Evolutionary conservation across 129 eudicot species (phyloP), one percentile per base, ranked within the genome.

Genomic region (Solidago caesia): DNA sequence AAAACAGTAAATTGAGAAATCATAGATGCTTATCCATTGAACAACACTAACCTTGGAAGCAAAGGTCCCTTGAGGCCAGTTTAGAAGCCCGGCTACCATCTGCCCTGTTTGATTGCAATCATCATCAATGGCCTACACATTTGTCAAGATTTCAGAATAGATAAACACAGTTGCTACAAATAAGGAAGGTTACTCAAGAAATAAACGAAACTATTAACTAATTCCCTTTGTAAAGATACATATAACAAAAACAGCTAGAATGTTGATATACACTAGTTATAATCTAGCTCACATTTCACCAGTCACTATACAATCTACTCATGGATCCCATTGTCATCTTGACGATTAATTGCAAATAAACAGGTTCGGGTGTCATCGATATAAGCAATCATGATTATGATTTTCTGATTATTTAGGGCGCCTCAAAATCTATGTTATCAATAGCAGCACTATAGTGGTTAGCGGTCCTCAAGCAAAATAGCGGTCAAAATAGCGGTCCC

Each of bases 61-160:
- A 88, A 93, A 93, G 64, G 98, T 93, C 73, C 92, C 98, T 77
- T 93, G 98, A 9, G 98, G 97, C 98, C 98, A 93, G 25, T 85
- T 87, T 44, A 94, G 87, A 74, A 90, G 91, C 70, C 91, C 97
- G 5, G 98, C 98, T 68, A 94, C 86, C 98, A 94, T 90, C 78
- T 94, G 97, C 9, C 98, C 97, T 2, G 98, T 94, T 51, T 94
- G 98, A 72, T 94, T 94, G 79, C 97, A 91, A 68, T 94, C 98
- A 88, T 94, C 96, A 56, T 94, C 98, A 68, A 94, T 94, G 21
- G 98, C 98, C 97, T 90, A 61, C 79, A 73, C 16, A 48, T 29
- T 58, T 33, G 0, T 68, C 61, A 60, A 1, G 49, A 75, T 52
- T 55, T 67, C 45, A 72, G 27, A 62, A 53, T 44, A 60, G 39